Conservation (phyloP, 2,329 filamentous ascomycete genomes). For the Beauveria pseudobassiana region DNA sequence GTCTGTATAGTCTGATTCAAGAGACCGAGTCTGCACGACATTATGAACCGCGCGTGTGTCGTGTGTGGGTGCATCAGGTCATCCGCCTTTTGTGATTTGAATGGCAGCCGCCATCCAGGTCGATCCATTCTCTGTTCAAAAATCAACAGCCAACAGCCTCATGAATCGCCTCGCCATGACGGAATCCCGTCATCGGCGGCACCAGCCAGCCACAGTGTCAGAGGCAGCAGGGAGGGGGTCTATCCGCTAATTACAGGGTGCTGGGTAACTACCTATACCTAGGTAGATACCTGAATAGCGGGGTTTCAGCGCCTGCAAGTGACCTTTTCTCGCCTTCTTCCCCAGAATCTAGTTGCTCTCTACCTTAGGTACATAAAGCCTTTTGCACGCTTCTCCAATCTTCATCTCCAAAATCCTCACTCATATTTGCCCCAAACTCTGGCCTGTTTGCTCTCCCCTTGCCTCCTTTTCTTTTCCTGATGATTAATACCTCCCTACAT, state of each 20-base stretch:
- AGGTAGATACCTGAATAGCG: neutral
- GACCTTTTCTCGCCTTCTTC: neutral
- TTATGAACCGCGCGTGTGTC: too few relatives aligned
- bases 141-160: too few relatives aligned
- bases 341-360: neutral
- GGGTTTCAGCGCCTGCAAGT: neutral
- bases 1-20: too few relatives aligned
- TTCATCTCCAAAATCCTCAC: neutral
- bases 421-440: neutral
- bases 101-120: too few relatives aligned
- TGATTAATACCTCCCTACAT: neutral
- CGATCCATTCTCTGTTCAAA: too few relatives aligned
- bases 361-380: neutral
- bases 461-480: neutral
- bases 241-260: too few relatives aligned
- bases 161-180: neutral
- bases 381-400: neutral
- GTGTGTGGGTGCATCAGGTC: too few relatives aligned
- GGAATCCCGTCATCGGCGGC: neutral
- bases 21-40: too few relatives aligned
- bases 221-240: neutral
- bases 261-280: too few relatives aligned
- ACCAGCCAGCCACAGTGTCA: neutral
- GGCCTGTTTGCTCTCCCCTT: neutral
- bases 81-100: too few relatives aligned